Evolutionary conservation across 1,284 basidiomycete species (phyloP), one percentile per base, ranked within the genome.

Genomic region (Heterobasidion annosum): DNA sequence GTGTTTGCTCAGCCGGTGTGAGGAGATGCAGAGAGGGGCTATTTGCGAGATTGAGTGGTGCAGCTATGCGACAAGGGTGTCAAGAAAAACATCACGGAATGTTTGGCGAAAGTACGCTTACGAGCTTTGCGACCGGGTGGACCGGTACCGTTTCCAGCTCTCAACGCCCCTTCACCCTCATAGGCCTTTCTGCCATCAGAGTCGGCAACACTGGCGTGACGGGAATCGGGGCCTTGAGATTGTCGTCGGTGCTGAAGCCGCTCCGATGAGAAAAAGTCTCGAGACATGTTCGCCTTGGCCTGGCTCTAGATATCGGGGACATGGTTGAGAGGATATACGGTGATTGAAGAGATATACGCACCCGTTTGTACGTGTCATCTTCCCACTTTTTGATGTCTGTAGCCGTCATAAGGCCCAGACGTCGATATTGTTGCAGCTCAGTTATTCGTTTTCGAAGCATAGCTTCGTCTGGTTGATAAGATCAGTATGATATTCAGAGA

Each of bases 381-480:
- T 94, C 89, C 64, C 91, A 97, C 63, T 86, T 88, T 50, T 95
- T 91, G 47, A 93, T 90, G 62, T 97, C 94, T n/a, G 85, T 83
- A 4, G 83, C 71, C 0, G 86, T 89, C 1, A 83, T 85, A 45
- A 97, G 73, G 0, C 94, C 94, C 65, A 91, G 80, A 42, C 87
- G 78, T 12, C 94, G 83, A 67, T 92, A 95, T 56, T 88, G 83
- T 63, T 98, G 94, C 19, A 98, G 74, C 60, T 97, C 93, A 55
- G 85, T 78, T 63, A 97, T 95, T 45, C 87, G 78, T 64, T 91
- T 92, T 6, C 93, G 82, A 10, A 98, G 74, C 51, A 88, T 76
- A 19, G 88, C 82, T 70, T 97, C 93, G 62, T 93, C 93, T 96
- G 56, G 6, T 34, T 45, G 37, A 25, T 34, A 18, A 16, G 49